Evolutionary conservation across 2,329 filamentous ascomycete species (phyloP), one percentile per base, ranked within the genome.

Genomic region (Geosmithia flava): DNA sequence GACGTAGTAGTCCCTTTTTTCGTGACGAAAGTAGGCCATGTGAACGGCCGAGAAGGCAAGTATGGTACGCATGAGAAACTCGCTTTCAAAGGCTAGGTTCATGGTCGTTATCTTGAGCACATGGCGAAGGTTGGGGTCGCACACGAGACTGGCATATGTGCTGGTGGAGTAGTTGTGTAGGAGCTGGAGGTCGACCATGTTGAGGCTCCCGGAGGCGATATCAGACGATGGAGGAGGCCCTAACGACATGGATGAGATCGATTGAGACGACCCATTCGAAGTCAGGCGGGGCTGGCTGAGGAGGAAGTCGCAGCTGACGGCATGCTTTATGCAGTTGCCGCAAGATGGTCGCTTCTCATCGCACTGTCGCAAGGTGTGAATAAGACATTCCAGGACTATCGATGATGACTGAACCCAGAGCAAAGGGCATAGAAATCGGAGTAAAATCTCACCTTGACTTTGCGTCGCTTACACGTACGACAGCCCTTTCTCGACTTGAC

Each of bases 131-230:
- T 59, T 53, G 0, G 66, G 59, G 39, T 71, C 65, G 7, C 58
- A 59, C 4, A 67, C 66, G 3, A 77, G 57, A 0, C 72, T 75
- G n/a, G 64, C 59, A 47, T 66, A 67, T 1, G 74, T 78, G 10
- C 66, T 68, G 1, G 67, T 70, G 43, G 65, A 68, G 52, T 67
- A 78, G 57, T 78, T 72, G 54, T 78, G 72, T 7, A 78, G 61
- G 2, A 78, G 64, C 52, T 77, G 72, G 8, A 76, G 62, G 44
- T 76, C 71, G 11, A 66, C 54, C 2, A 71, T 52, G 20, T 68
- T 67, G 17, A 69, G 54, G n/a, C 37, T 41, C n/a, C n/a, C 44
- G 19, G 47, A 15, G n/a, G 39, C 23, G 7, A 20, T 46, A 17
- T 45, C 27, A 13, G 3, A 45, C 15, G 30, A 39, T 40, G 30